phyloP scores from a whole-genome alignment of 2,329 filamentous ascomycete genomes.

The Cladosporium sp. region DNA sequence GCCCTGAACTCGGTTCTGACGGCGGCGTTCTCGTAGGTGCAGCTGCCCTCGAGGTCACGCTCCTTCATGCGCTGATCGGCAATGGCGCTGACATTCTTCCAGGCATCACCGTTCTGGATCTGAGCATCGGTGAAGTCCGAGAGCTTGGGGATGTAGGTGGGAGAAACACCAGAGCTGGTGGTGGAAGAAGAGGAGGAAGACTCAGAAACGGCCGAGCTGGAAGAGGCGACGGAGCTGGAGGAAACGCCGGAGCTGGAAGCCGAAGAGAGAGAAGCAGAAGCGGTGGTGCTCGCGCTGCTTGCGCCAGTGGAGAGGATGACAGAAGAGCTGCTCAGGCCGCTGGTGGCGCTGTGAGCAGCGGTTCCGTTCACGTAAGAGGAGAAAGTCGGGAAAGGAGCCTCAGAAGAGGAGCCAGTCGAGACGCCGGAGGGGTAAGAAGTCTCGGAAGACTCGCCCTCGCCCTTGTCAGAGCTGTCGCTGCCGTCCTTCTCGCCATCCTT shows the following conservation, averaged over 20 bases:
- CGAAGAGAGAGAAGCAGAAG: not conserved
- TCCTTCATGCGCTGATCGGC: conserved; percentile 26
- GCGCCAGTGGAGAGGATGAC: not conserved
- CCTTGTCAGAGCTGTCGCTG: not conserved
- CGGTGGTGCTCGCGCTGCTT: not conserved
- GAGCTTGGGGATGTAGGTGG: conserved; percentile 12
- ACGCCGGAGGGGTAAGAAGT: not conserved
- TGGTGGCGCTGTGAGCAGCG: conserved; percentile 6
- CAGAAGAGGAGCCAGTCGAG: not conserved
- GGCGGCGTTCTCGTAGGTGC: conserved; percentile 27
- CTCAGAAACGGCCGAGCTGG: not conserved
- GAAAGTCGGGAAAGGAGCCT: conserved; percentile 10
- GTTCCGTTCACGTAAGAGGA: conserved; percentile 9
- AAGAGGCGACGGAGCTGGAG: not conserved
- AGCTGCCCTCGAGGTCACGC: conserved; percentile 23
- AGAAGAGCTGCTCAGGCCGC: not conserved
- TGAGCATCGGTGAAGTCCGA: conserved; percentile 23
- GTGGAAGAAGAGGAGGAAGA: conserved; percentile 2
- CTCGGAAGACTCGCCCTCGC: not conserved
- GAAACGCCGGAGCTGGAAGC: not conserved
- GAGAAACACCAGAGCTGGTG: conserved; percentile 8
- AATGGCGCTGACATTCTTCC: conserved; percentile 24
- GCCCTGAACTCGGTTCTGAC: conserved; percentile 27
- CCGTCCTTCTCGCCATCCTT: not conserved
- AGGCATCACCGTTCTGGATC: conserved; percentile 27